phyloP scores from a whole-genome alignment of 768 basidiomycete species.

The Lentinula lateritia region DNA sequence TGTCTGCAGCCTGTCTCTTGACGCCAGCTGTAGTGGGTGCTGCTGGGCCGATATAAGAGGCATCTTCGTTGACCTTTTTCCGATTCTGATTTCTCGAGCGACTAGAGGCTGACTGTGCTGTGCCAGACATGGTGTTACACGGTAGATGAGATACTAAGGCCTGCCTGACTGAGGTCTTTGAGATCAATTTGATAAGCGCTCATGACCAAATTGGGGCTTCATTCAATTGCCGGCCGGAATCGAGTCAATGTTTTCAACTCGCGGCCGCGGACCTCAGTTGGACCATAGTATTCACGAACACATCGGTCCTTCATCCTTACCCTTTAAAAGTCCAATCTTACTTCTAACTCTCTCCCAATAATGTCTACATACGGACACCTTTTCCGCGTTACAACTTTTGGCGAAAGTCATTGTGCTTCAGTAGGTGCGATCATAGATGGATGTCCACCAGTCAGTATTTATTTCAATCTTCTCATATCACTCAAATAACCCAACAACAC shows the following conservation, averaged over 20 bases:
- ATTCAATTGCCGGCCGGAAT: background rate
- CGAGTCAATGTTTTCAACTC: background rate
- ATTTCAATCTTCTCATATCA: conserved; percentile 3
- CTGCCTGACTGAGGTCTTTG: too few species aligned
- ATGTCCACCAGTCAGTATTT: conserved; percentile 77
- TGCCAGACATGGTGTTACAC: conserved; percentile 7
- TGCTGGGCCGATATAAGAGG: conserved; percentile 57
- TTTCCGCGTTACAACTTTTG: conserved; percentile 95
- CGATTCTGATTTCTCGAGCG: conserved; percentile 61
- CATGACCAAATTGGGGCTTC: background rate
- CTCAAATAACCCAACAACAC: conserved; percentile 8
- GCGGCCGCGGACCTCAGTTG: background rate
- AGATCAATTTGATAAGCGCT: background rate
- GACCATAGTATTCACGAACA: background rate
- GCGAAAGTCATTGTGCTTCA: conserved; percentile 95
- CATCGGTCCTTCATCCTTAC: background rate
- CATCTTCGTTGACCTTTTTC: conserved; percentile 62
- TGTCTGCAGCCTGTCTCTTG: conserved; percentile 65
- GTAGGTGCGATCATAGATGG: conserved; percentile 98
- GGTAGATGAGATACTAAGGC: background rate
- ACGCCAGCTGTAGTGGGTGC: conserved; percentile 35
- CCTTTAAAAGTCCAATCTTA: background rate
- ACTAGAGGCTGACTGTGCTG: conserved; percentile 25
- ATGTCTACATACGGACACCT: conserved; percentile 95
- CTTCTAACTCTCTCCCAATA: background rate